Evolutionary conservation across 306 rosid species (phyloP), one percentile per base, ranked within the genome.

Genomic region (Inga oerstediana): DNA sequence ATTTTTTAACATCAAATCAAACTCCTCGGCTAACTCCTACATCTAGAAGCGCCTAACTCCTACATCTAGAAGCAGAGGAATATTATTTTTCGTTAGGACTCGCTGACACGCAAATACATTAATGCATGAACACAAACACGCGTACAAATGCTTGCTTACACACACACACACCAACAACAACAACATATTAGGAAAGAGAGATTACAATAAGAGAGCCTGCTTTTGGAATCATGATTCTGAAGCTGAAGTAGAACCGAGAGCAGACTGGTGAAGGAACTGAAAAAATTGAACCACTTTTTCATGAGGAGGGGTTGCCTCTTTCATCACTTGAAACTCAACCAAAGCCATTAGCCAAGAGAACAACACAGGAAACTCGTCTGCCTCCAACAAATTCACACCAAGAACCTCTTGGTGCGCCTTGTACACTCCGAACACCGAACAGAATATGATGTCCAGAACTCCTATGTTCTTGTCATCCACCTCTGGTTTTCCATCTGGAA

Each of bases 291-390:
- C 85, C 37, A 64, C 1, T 67, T 82, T 66, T 8, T 84, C 86
- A 20, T 69, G 79, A 41, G 88, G 78, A 52, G 83, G 83, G 72
- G 68, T 0, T 34, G 56, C 66, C 24, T 76, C 88, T 72, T 81
- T 75, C 85, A 82, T 85, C 17, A 49, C 72, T 32, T 80, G 83
- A 3, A 79, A 48, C 61, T 82, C 82, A 32, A 16, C 41, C 0
- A 88, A 2, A 59, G 85, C 79, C 44, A 32, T 43, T 37, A 84
- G 39, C 88, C 88, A 84, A 30, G 88, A 76, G 81, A 15, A 72
- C 4, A 86, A 13, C 54, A 84, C 43, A 14, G 91, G 91, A 49
- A 79, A 74, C 82, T 71, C 78, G 44, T 86, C 83, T 45, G 78
- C 82, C 27, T 74, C 89, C 24, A 85, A 44, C 0, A 85, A 0